Evolutionary conservation across 306 rosid genomes (phyloP), one percentile per base, ranked within the genome.

Genomic region (Quillaja saponaria): DNA sequence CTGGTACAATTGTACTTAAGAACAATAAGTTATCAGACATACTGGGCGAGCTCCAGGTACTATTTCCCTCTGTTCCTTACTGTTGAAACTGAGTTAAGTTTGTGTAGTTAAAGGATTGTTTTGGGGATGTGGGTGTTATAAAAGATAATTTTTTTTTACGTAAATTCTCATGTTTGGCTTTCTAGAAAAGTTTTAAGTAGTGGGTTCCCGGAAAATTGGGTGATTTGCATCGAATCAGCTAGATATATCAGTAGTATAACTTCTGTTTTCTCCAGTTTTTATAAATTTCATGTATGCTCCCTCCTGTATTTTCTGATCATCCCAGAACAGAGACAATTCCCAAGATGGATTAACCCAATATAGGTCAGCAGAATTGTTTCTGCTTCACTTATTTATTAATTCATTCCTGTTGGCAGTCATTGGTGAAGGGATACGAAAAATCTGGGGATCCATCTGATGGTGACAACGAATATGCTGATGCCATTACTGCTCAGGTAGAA

Each of bases 21-120:
- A 76, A 89, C 70, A 87, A 90, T 0, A 89, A 89, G 67, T 13
- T 94, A 5, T 89, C 97, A 13, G 96, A 89, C 50, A 13, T 89
- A 20, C 64, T 89, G 45, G 87, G 87, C 37, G 90, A 89, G 34
- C 81, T 94, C 51, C 99, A 94, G 96, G 97, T 86, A 40, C 40
- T 19, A 0, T 25, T 59, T 46, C 52, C 39, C 37, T 52, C n/a
- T 61, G 35, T 66, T 10, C 8, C 16, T 5, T 10, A 51, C 17
- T 8, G 1, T 46, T 67, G 50, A 16, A 17, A 37, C 41, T 47
- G 54, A 19, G 57, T 56, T 39, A 20, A 58, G 19, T 45, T 16
- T 49, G 8, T 13, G 55, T 54, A 5, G 33, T 3, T 55, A 4
- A n/a, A 10, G 18, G 21, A 1, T 46, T 14, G 0, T 46, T 61